These are phyloP conservation scores for Apiotrichum veenhuisii DNA, from an alignment of 1,284 basidiomycete species.

Conservation along the genomic window DNA sequence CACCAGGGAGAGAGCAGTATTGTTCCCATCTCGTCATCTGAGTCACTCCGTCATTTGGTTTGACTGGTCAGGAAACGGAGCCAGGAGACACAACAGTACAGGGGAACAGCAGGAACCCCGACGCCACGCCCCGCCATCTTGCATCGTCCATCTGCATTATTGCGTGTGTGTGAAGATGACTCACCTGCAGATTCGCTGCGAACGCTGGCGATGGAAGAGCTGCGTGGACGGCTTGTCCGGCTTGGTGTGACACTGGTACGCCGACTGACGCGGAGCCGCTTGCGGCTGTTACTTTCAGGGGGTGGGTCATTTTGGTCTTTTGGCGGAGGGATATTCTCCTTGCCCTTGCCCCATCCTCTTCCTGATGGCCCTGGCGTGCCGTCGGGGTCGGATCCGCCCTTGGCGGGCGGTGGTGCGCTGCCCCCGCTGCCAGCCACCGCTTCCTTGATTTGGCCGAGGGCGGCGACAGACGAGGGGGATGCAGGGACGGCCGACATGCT, in stretches of 20 bases:
- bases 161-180: conserved; percentile 7
- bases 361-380: conserved; percentile 18
- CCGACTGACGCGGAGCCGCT: conserved; percentile 31
- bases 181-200: conserved; percentile 35
- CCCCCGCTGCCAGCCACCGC: conserved; percentile 6
- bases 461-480: neutral
- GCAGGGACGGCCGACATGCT: conserved; percentile 28
- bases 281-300: conserved; percentile 23
- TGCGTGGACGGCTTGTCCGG: conserved; percentile 24
- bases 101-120: conserved; percentile 18
- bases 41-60: too few species aligned
- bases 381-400: conserved; percentile 13
- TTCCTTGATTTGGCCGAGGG: conserved; percentile 18
- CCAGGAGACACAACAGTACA: conserved; percentile 10
- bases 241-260: neutral
- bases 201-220: conserved; percentile 37
- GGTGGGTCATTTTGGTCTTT: conserved; percentile 15
- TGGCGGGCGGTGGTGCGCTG: conserved; percentile 9
- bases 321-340: conserved; percentile 46
- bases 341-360: conserved; percentile 36
- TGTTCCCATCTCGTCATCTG: neutral
- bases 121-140: neutral
- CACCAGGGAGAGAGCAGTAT: too few species aligned
- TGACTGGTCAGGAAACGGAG: too few species aligned
- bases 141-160: too few species aligned